These are phyloP conservation scores for Reutealis trisperma DNA, from an alignment of 345 rosid genomes.

Conservation along the genomic window DNA sequence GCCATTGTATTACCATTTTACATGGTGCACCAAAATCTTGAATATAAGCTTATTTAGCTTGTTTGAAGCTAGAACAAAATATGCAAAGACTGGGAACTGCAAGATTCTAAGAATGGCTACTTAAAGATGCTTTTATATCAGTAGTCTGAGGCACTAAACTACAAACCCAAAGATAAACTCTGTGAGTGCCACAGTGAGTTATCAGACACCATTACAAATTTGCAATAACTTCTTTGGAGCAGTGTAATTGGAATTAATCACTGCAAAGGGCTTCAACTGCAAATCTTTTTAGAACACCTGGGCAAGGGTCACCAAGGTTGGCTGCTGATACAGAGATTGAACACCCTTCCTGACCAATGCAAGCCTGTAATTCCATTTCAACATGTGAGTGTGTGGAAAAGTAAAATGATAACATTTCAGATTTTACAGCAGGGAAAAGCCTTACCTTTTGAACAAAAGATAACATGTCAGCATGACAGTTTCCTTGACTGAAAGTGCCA, in stretches of 20 bases:
- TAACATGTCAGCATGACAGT: conserved; percentile 43
- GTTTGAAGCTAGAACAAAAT: background rate
- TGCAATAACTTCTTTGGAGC: background rate
- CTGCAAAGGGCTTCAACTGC: conserved; percentile 56
- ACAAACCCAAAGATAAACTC: background rate
- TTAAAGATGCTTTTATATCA: background rate
- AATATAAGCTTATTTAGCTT: background rate
- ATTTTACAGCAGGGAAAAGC: conserved; percentile 8
- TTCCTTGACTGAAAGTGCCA: conserved; percentile 45
- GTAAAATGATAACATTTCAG: background rate
- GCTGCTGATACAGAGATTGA: conserved; percentile 42
- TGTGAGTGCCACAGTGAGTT: background rate
- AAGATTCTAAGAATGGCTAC: background rate
- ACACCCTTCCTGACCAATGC: conserved; percentile 53
- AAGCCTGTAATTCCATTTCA: conserved; percentile 43
- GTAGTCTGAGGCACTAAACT: background rate
- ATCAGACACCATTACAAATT: background rate
- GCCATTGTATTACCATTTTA: background rate
- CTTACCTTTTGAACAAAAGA: conserved; percentile 44
- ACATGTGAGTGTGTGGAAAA: background rate
- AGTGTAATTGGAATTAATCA: conserved; percentile 3
- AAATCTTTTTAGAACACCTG: conserved; percentile 42
- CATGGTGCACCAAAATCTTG: background rate
- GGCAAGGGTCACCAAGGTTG: conserved; percentile 50
- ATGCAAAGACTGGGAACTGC: background rate